Conservation (phyloP, 1,139 yeast genomes). For the Candida labiduridarum region DNA sequence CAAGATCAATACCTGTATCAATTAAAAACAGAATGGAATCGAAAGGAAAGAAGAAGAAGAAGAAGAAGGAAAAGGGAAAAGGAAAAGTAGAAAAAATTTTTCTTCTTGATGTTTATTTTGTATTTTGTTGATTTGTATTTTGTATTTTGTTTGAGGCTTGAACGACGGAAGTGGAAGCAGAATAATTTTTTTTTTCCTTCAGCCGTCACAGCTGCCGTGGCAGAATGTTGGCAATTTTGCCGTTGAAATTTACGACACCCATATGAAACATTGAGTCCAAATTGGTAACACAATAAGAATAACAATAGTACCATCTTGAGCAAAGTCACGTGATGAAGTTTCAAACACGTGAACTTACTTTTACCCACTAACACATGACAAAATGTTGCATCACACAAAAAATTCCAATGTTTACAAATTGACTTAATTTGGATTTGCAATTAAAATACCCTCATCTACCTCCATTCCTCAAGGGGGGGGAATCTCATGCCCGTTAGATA, state of each 20-base stretch:
- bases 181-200: background rate
- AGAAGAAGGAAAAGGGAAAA: background rate
- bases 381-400: background rate
- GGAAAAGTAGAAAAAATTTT: background rate
- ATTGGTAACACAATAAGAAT: too few species aligned
- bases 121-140: background rate
- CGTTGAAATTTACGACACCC: too few species aligned
- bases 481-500: too few species aligned
- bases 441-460: too few species aligned
- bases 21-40: background rate
- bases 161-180: background rate
- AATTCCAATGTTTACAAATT: background rate
- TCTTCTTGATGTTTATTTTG: background rate
- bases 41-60: background rate
- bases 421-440: background rate
- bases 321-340: background rate
- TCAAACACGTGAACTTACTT: background rate
- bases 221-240: background rate
- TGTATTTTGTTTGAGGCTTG: background rate
- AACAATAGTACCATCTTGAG: too few species aligned
- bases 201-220: too few species aligned
- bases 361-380: background rate
- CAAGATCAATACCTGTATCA: too few species aligned
- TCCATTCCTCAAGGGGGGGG: too few species aligned
- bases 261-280: too few species aligned